Percentiles rank a stretch among this genome's conserved stretches.
Evolutionary conservation across 2,329 filamentous ascomycete species (phyloP).

Genomic region (Ascochyta viciae-villosae): DNA sequence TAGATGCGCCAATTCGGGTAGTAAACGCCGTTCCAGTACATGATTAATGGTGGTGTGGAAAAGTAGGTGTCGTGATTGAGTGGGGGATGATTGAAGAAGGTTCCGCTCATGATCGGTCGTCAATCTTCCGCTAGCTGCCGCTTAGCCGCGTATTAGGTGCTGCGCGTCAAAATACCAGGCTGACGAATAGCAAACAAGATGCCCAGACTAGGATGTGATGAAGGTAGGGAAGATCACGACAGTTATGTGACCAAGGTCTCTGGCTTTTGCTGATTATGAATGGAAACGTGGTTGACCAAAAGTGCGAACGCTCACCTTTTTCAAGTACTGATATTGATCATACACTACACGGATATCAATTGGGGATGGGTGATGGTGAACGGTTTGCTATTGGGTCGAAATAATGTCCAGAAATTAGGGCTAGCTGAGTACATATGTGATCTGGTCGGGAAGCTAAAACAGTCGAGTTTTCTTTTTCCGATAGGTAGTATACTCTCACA

Average conservation of each 20-base stretch:
- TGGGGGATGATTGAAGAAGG: slow-evolving; percentile 28
- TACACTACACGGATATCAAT: not conserved
- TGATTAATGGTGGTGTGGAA: slow-evolving; percentile 41
- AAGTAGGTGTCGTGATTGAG: slow-evolving; percentile 36
- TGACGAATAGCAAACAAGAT: slow-evolving; percentile 19
- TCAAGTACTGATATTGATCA: not conserved
- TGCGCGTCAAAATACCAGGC: slow-evolving; percentile 36
- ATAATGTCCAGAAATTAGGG: not conserved
- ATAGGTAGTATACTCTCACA: not conserved
- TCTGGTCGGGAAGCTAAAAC: not conserved
- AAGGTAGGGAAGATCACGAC: not conserved
- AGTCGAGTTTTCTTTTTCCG: not conserved
- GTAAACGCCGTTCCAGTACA: slow-evolving; percentile 75
- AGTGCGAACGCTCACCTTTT: not conserved
- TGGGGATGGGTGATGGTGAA: not conserved
- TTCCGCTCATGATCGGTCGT: slow-evolving; percentile 40
- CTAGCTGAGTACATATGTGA: not conserved
- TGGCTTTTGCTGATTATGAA: not conserved
- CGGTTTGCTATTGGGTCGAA: not conserved
- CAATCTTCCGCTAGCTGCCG: slow-evolving; percentile 31
- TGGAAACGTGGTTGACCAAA: not conserved
- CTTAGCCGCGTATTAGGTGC: slow-evolving; percentile 40
- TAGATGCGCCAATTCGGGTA: slow-evolving; percentile 83
- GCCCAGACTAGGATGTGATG: slow-evolving; percentile 10
- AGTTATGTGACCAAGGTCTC: not conserved